These are phyloP conservation scores for Sarocladium oryzae DNA, from an alignment of 2,329 filamentous ascomycete genomes.

Conservation along the genomic window DNA sequence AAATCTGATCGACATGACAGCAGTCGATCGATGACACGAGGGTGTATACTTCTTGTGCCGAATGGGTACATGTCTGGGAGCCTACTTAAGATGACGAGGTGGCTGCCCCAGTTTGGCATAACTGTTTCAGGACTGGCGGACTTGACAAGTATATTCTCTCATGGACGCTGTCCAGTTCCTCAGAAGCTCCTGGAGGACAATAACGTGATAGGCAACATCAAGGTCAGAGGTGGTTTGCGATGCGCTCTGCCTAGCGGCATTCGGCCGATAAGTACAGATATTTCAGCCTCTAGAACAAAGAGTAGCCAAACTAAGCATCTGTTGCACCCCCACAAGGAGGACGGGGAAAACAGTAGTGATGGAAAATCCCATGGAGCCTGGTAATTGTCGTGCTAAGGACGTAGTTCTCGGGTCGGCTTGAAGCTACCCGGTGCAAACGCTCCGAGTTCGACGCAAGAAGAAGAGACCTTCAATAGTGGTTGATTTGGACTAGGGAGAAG, in stretches of 20 bases:
- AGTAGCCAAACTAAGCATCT: no score
- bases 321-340: background rate
- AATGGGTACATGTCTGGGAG: background rate
- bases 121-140: no score
- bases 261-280: no score
- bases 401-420: background rate
- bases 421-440: background rate
- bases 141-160: no score
- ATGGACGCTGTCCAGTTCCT: no score
- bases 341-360: background rate
- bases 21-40: slow-evolving; percentile 1
- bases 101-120: background rate
- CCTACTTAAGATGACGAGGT: background rate
- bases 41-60: background rate
- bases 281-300: no score
- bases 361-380: background rate
- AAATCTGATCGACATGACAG: background rate
- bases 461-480: no score
- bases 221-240: no score
- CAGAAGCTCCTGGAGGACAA: no score
- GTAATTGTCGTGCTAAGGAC: background rate
- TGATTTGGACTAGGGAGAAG: no score
- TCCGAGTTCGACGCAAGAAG: background rate
- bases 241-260: no score
- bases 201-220: no score